Percentiles rank a stretch among this genome's conserved stretches.
Evolutionary conservation across 2,329 filamentous ascomycete species (phyloP).

Genomic region (Diaporthe velutina): DNA sequence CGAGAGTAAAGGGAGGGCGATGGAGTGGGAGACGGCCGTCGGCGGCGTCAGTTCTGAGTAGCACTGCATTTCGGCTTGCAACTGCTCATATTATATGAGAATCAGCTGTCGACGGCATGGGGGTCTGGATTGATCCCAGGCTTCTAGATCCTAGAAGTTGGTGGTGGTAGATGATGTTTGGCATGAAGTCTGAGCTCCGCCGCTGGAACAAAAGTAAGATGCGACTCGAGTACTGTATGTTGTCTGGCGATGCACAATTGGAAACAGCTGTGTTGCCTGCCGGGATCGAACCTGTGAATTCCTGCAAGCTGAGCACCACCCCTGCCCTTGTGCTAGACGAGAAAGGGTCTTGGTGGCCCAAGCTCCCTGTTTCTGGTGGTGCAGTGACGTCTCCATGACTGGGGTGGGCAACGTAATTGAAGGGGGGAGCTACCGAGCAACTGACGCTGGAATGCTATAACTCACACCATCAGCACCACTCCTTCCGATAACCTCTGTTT

Average conservation of each 20-base stretch:
- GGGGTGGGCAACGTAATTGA: background rate
- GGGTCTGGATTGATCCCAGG: background rate
- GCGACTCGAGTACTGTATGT: constrained; percentile 11
- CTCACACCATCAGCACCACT: background rate
- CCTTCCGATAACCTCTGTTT: background rate
- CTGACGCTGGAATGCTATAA: constrained; percentile 25
- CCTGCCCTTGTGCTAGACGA: background rate
- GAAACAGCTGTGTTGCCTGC: constrained; percentile 22
- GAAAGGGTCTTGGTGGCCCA: constrained; percentile 34
- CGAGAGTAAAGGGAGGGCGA: constrained; percentile 83
- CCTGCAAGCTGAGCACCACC: constrained; percentile 14
- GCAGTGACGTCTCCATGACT: constrained; percentile 33
- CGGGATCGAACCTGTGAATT: background rate
- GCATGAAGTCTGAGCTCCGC: background rate
- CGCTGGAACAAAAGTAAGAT: background rate
- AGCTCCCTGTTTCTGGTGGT: constrained; percentile 37
- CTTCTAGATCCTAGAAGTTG: constrained; percentile 21
- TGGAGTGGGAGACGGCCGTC: constrained; percentile 91
- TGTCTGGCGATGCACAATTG: constrained; percentile 11
- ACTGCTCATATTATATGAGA: constrained; percentile 44
- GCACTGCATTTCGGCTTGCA: constrained; percentile 81
- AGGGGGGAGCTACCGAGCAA: constrained; percentile 14
- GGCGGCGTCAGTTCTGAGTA: constrained; percentile 96
- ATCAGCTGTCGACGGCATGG: constrained; percentile 26
- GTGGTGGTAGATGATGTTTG: background rate